Percentiles rank a stretch among this genome's conserved stretches.
phyloP scores from a whole-genome alignment of 176 grass and related monocot genomes.

The Coix lacrymajobi region DNA sequence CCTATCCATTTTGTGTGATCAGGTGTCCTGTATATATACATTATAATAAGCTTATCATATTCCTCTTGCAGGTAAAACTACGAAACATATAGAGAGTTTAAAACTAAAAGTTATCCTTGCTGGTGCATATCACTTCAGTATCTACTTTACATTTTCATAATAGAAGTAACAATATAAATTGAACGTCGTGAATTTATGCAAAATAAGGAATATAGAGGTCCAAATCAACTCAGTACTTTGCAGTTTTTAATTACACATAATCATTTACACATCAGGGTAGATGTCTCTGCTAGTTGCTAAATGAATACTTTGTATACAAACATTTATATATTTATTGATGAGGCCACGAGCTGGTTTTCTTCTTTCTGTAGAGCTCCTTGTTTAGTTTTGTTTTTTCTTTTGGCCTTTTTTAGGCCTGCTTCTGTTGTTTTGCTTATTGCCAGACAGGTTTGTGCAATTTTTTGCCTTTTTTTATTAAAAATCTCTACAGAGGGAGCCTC shows the following conservation, averaged over 20 bases:
- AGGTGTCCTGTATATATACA: conserved; percentile 51
- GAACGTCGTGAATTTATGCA: background rate
- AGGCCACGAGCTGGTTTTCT: too few relatives aligned
- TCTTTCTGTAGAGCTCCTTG: too few relatives aligned
- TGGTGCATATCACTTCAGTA: background rate
- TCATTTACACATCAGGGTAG: background rate
- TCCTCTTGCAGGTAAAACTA: background rate
- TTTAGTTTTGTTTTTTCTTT: too few relatives aligned
- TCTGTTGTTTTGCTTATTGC: too few relatives aligned
- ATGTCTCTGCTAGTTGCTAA: background rate
- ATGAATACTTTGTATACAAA: background rate
- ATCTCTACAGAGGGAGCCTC: too few relatives aligned
- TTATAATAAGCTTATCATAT: background rate
- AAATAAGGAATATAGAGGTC: background rate
- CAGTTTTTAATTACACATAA: background rate
- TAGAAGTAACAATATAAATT: background rate
- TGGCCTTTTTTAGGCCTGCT: too few relatives aligned
- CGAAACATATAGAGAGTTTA: background rate
- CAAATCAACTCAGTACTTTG: background rate
- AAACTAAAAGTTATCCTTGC: background rate
- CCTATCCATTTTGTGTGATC: conserved; percentile 99
- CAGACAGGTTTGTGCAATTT: too few relatives aligned
- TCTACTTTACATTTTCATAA: background rate
- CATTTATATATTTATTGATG: too few relatives aligned
- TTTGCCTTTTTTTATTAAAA: too few relatives aligned